Base-by-base conservation (phyloP, 805 yeast genomes). In the Zygoascus flipseniorum region DNA sequence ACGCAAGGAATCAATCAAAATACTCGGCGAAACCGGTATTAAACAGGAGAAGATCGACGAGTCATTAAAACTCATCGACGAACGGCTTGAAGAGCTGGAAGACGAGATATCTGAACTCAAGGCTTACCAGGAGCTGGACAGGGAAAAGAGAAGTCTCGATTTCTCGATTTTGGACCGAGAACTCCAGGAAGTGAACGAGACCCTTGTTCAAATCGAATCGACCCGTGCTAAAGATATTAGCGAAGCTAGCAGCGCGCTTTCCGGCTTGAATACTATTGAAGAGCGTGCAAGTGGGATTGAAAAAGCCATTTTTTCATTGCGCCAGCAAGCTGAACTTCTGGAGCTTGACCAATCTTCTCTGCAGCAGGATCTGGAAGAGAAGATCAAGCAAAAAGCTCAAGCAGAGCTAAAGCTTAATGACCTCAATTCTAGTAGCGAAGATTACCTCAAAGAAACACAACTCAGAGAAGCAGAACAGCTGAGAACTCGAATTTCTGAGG, bases 81-180 rank as follows among this genome's bases (percentile, higher is more conserved):
- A 79, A 47, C 76, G 96, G 62, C 73, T 92, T 48, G 71, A 78
- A 2, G 97, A 89, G 68, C 77, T 93, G 60, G 88, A 85, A 63
- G 75, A 82, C 49, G 98, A 93, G 65, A 84, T 84, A 54, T 77
- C 78, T 52, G 95, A 88, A 62, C 73, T 89, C 58, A 82, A 80
- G 59, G 76, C 78, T 51, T 89, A 75, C 65, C 95, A 87, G 62
- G 73, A 72, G 19, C 71, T 83, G 28, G 93, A 86, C 59, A 80
- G 78, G 54, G 76, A 78, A 53, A 80, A 85, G 58, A 85, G 88
- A 63, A 77, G 82, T 32, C 75, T 80, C 16, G 96, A 90, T 60
- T 89, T 79, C 67, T 81, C 85, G 35, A 69, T 90, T 9, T 82
- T 81, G 62, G 93, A 86, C 63, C 76, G 92, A 50, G 98, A 93